Base-by-base conservation (phyloP, 2,329 filamentous ascomycete species). In the Leptosphaerulina australis region DNA sequence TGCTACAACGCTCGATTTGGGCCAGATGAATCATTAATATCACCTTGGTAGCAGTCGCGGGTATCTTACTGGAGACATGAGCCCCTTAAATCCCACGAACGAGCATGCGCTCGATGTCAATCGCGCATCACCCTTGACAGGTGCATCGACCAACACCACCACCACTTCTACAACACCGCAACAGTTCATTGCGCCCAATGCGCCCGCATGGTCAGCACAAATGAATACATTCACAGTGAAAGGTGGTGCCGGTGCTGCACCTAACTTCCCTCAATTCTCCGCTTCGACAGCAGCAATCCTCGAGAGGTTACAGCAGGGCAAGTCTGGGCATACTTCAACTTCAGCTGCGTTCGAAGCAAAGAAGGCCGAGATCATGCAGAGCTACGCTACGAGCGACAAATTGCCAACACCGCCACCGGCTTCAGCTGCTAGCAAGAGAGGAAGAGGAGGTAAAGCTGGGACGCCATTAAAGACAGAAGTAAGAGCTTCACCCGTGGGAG, bases 311-410 rank as follows among this genome's bases (percentile, higher is more conserved):
- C 67, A 70, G 40, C 70, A 70, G 21, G 73, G 68, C 50, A 55
- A 48, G 22, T 59, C 62, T 28, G 68, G 68, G 14, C 63, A 66
- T 57, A 59, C 66, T 24, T 66, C 68, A 22, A 70, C 72, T 3
- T 71, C 70, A 14, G 70, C 74, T 20, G 75, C 70, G 15, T 78
- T 74, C 59, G 75, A 79, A 56, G 76, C 76, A 12, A 77, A 77
- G 53, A 71, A 74, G 40, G 74, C 76, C 50, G 72, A 76, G 52
- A 72, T 79, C 11, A 63, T 79, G 52, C 73, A 75, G 58, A 74
- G 63, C 49, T 78, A 78, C 66, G 68, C 72, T 25, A 79, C 74
- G 11, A 74, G 74, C 55, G 73, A 76, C 56, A 75, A 74, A 46
- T 61, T 77, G 31, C 68, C 69, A 11, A 71, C 75, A 22, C 68